Base-by-base conservation (phyloP, 768 basidiomycete species). In the Xerocomellus dryophilus region DNA sequence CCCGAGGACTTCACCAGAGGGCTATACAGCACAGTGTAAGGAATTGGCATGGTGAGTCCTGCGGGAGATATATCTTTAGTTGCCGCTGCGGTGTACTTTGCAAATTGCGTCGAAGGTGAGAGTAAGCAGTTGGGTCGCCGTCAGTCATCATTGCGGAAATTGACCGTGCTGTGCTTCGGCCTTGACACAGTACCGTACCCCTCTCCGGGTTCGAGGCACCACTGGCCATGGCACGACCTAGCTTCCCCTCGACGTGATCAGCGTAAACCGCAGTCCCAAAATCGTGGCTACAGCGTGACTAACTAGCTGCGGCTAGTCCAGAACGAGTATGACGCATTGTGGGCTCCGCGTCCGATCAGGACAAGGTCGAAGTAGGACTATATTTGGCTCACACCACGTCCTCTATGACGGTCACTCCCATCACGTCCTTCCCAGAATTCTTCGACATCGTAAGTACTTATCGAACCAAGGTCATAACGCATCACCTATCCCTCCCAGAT, bases 401-500 rank as follows among this genome's bases (percentile, higher is more conserved):
- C 4, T 12, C 38, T 15, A 58, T 58, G 56, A n/a, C 56, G 3
- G 43, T 58, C 32, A 36, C 34, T 3, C 15, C 39, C 15, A 51
- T 58, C 34, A 27, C 41, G 4, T 58, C 57, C 7, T 51, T n/a
- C 18, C 25, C 54, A 2, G 43, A 59, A 32, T 60, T 54, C 21
- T 46, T 38, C 10, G 21, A 20, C 21, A 7, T 12, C 21, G 45
- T n/a, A n/a, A n/a, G n/a, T 49, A 38, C 14, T 54, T 34, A 45
- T 17, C 14, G 18, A 15, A 11, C 9, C 11, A 9, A 18, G 29
- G 7, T n/a, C 11, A 48, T 12, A 15, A 17, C n/a, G n/a, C n/a
- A n/a, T n/a, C n/a, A 2, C 7, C 15, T n/a, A 34, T 34, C 35
- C 1, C 7, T n/a, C 7, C 2, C 35, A 36, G 54, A 56, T 57